Conservation (phyloP, 2,329 filamentous ascomycete genomes). For the Aspergillus brunneoviolaceus region DNA sequence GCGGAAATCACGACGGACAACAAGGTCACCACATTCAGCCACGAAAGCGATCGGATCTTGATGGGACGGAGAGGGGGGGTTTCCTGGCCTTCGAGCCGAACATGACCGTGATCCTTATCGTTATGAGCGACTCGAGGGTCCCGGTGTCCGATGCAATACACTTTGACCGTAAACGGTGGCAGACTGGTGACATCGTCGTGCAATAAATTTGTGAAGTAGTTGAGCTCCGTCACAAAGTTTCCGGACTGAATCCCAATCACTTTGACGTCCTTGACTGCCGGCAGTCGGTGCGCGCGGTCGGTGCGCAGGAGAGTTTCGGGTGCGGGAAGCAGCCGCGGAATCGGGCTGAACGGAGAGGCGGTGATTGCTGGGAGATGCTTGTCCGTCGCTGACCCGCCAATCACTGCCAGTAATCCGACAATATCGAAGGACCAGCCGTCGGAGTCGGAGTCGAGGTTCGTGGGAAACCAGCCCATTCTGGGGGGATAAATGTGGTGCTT, state of each 20-base stretch:
- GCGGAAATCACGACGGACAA: constrained; percentile 47
- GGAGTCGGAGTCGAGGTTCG: background rate
- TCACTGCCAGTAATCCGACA: constrained; percentile 61
- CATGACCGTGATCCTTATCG: too few species aligned
- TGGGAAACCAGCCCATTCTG: constrained; percentile 12
- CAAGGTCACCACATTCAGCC: constrained; percentile 53
- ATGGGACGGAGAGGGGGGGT: background rate
- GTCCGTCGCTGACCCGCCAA: constrained; percentile 60
- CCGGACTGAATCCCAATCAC: constrained; percentile 60
- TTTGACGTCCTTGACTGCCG: constrained; percentile 51
- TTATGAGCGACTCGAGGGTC: too few species aligned
- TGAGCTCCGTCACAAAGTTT: constrained; percentile 54
- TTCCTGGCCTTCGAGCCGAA: too few species aligned
- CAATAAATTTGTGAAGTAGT: constrained; percentile 63
- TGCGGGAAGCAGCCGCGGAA: constrained; percentile 61
- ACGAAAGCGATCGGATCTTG: background rate
- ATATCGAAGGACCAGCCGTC: constrained; percentile 57
- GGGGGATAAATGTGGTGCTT: too few species aligned
- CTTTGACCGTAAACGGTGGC: background rate
- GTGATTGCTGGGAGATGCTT: constrained; percentile 60
- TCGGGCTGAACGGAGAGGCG: constrained; percentile 56
- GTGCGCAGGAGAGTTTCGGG: constrained; percentile 61
- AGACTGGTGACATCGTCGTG: constrained; percentile 38
- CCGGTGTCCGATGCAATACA: too few species aligned
- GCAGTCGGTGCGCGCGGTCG: constrained; percentile 55